Base-by-base conservation (phyloP, 768 basidiomycete species). In the Coprinopsis marcescibilis region DNA sequence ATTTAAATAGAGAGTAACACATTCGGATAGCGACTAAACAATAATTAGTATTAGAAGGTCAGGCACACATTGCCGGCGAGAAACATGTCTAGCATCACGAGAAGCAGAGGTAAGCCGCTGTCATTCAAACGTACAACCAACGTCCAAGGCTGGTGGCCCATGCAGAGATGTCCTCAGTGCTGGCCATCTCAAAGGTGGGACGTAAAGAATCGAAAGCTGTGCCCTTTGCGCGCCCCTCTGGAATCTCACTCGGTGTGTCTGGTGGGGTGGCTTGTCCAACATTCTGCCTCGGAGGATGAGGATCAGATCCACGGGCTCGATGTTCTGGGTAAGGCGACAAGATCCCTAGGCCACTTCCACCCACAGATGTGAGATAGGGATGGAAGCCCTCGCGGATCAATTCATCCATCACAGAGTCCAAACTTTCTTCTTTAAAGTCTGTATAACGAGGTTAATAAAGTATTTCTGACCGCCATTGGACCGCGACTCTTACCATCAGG, bases 301-400 rank as follows among this genome's bases (percentile, higher is more conserved):
- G 38, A 36, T 56, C 50, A 58, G 60, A 61, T 60, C 57, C 59
- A 49, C 52, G 64, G 50, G 64, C 64, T 32, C 66, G 65, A 57
- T 76, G 72, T 49, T 70, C 68, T 23, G 64, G 59, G 55, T 77
- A 75, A 19, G 78, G 81, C 3, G 83, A 81, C 56, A 91, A 72
- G 54, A 99, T 77, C 50, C 95, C 95, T 14, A 95, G 76, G 8
- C 95, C 95, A 55, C 82, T 84, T 46, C 96, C 96, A 13, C 96
- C 96, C 41, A 99, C 89, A 46, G 88, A 79, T 27, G 95, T 94
- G 55, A 90, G 71, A 73, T 98, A 93, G 21, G 90, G 84, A 52
- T 80, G 75, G 70, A 85, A 96, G 48, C 77, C 78, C 43, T 77
- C 75, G 50, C 70, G 69, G 55, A 70, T 64, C 54, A 97, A 79